phyloP scores from a whole-genome alignment of 1,284 basidiomycete genomes.

The Moniliophthora roreri region DNA sequence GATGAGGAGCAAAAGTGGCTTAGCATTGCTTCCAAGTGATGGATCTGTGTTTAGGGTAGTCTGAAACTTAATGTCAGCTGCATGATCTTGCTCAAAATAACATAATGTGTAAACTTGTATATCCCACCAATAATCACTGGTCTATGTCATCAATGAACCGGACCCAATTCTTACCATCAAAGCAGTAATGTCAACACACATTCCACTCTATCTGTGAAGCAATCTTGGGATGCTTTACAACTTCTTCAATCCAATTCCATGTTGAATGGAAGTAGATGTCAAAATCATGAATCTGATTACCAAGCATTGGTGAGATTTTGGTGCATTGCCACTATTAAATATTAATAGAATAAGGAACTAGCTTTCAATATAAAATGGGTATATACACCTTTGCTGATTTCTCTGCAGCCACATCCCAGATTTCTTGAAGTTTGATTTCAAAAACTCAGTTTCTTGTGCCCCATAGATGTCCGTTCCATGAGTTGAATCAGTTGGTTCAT shows the following conservation, averaged over 20 bases:
- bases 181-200: conserved; percentile 13
- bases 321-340: neutral
- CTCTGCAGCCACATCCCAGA: neutral
- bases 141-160: neutral
- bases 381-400: neutral
- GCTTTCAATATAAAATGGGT: no score
- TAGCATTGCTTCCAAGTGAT: conserved; percentile 11
- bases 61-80: neutral
- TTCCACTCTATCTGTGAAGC: conserved; percentile 23
- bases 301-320: conserved; percentile 12
- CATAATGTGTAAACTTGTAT: neutral
- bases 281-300: conserved; percentile 8
- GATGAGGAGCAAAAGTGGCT: conserved; percentile 27
- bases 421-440: neutral
- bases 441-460: neutral
- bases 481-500: neutral
- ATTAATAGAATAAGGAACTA: no score
- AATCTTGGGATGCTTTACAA: conserved; percentile 18
- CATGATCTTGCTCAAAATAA: no score
- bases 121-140: neutral
- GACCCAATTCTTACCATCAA: neutral
- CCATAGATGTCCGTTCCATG: neutral
- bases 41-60: neutral
- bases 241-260: conserved; percentile 17
- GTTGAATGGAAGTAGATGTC: conserved; percentile 11